Evolutionary conservation across 805 yeast species (phyloP).

Genomic region (Zygosaccharomyces lentus): DNA sequence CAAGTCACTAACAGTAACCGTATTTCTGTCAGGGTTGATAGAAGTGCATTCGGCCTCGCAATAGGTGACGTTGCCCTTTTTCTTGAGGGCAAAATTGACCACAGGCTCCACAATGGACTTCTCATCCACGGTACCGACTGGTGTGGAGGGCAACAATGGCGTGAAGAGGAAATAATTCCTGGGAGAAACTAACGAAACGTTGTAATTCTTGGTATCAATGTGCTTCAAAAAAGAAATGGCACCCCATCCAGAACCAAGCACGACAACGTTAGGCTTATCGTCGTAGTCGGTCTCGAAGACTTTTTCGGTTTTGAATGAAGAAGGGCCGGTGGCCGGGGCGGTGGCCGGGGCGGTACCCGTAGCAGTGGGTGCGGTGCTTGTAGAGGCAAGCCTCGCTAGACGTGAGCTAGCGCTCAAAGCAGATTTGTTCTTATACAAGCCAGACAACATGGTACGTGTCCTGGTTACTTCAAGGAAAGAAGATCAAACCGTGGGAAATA

Average conservation of each 20-base stretch:
- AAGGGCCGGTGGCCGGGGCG: slow-evolving; percentile 28
- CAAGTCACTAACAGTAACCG: slow-evolving; percentile 54
- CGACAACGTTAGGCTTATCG: slow-evolving; percentile 48
- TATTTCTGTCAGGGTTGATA: slow-evolving; percentile 70
- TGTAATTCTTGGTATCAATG: slow-evolving; percentile 81
- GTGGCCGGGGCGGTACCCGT: slow-evolving; percentile 5
- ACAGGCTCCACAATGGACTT: slow-evolving; percentile 95
- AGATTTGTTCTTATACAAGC: slow-evolving; percentile 10
- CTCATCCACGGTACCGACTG: slow-evolving; percentile 86
- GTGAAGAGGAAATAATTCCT: slow-evolving; percentile 92
- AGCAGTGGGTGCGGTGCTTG: background rate
- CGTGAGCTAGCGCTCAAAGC: slow-evolving; percentile 15
- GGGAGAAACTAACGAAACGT: slow-evolving; percentile 86
- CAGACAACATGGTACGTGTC: slow-evolving; percentile 12
- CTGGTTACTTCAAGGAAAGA: background rate
- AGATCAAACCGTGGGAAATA: background rate
- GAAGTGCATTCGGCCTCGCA: slow-evolving; percentile 88
- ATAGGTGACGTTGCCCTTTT: slow-evolving; percentile 72
- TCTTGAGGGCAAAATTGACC: slow-evolving; percentile 75
- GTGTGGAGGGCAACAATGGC: slow-evolving; percentile 87
- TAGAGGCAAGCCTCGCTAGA: slow-evolving; percentile 21
- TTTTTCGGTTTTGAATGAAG: slow-evolving; percentile 40
- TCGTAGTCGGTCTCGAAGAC: slow-evolving; percentile 32
- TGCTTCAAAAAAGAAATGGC: slow-evolving; percentile 79
- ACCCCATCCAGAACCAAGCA: slow-evolving; percentile 92